Evolutionary conservation across 768 basidiomycete species (phyloP).

Genomic region (Auricularia sp.): DNA sequence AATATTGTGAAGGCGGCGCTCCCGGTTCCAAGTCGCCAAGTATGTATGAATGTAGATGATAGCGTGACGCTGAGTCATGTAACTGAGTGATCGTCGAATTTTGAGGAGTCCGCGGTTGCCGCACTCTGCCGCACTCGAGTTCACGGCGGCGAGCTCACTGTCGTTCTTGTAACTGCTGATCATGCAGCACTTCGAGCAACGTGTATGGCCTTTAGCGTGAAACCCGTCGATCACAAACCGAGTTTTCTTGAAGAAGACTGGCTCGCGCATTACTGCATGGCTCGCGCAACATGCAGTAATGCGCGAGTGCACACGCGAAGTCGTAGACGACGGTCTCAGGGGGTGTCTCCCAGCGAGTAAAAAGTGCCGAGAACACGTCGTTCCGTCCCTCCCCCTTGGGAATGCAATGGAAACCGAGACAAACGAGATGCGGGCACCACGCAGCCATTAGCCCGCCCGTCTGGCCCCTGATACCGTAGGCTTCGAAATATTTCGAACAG

Average conservation of each 20-base stretch:
- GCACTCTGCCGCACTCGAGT: constrained; percentile 26
- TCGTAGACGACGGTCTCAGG: constrained; percentile 24
- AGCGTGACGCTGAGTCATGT: constrained; percentile 22
- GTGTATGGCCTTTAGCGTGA: constrained; percentile 26
- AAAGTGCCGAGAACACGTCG: constrained; percentile 30
- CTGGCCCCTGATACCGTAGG: neutral
- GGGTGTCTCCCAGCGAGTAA: constrained; percentile 23
- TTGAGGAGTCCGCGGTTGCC: constrained; percentile 11
- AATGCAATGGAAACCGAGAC: constrained; percentile 13
- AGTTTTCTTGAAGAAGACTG: constrained; percentile 24
- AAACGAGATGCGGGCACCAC: neutral
- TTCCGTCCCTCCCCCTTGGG: constrained; percentile 18
- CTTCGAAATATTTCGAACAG: neutral
- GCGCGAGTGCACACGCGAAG: constrained; percentile 23
- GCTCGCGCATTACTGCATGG: too few species aligned
- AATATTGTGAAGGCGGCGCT: neutral
- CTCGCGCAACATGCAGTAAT: constrained; percentile 24
- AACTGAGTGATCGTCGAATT: constrained; percentile 23
- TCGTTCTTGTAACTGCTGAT: constrained; percentile 20
- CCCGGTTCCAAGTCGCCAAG: neutral
- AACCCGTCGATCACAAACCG: constrained; percentile 27
- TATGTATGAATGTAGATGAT: constrained; percentile 17
- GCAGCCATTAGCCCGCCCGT: neutral
- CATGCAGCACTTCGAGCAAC: constrained; percentile 24
- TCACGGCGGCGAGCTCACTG: constrained; percentile 17